Evolutionary conservation across 116 monocot species (phyloP).

Genomic region (Trichopus zeylanicus): DNA sequence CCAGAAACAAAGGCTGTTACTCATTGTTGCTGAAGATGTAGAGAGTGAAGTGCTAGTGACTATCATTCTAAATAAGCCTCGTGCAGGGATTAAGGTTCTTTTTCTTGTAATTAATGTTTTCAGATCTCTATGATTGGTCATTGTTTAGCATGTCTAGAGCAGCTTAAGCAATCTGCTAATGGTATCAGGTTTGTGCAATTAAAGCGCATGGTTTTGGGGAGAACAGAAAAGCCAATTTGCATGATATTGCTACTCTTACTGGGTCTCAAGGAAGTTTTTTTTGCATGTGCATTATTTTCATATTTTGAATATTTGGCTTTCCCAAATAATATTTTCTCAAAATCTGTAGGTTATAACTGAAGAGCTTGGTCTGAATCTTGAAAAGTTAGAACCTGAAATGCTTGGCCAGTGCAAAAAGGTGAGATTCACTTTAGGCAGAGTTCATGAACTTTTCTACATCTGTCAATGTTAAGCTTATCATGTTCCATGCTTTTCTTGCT

Average conservation of each 20-base stretch:
- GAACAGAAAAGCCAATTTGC: conserved; percentile 65
- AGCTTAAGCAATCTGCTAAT: too few species aligned
- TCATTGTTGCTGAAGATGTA: conserved; percentile 74
- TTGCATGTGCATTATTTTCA: neutral
- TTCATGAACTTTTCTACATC: neutral
- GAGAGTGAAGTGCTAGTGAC: conserved; percentile 64
- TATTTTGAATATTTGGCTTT: neutral
- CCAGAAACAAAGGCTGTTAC: conserved; percentile 44
- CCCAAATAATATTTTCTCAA: neutral
- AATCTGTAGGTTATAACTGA: conserved; percentile 49
- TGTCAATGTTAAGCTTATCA: too few species aligned
- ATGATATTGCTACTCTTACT: conserved; percentile 75
- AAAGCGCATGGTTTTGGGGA: conserved; percentile 96
- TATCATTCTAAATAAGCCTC: conserved; percentile 70
- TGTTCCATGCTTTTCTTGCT: neutral
- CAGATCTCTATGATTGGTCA: too few species aligned
- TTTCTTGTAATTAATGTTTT: too few species aligned
- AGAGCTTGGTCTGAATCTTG: conserved; percentile 74
- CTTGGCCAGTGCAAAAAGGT: conserved; percentile 77
- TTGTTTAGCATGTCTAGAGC: too few species aligned
- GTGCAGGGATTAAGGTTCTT: conserved; percentile 63
- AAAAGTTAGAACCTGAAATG: conserved; percentile 62
- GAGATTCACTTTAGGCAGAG: neutral
- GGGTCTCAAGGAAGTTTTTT: conserved; percentile 57
- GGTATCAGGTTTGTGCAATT: conserved; percentile 76